Evolutionary conservation across 2,329 filamentous ascomycete species (phyloP), one percentile per base, ranked within the genome.

Genomic region (Bipolaris gigantea): DNA sequence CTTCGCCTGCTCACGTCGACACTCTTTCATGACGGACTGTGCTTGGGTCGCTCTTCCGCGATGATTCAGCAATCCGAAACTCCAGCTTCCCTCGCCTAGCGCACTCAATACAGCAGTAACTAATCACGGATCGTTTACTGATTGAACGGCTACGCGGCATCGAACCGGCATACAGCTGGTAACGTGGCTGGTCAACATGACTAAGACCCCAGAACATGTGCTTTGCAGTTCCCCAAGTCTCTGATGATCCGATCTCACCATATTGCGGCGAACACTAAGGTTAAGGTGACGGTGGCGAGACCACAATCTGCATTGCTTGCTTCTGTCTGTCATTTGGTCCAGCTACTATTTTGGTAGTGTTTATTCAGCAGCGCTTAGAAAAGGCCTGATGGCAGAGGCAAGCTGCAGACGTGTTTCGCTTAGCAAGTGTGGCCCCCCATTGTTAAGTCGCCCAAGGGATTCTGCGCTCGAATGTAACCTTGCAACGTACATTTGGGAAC

Each of bases 301-400:
- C 53, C 25, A 43, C 48, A 50, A 33, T 27, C 53, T 54, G 56
- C 42, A 42, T 54, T 55, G 53, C 56, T 64, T 61, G 57, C 59
- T 43, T 57, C 55, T 50, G 55, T 56, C 43, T 36, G 40, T 18
- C 16, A 30, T 55, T 53, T 33, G 42, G 35, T 50, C 36, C 27
- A 42, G 53, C 58, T 63, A 42, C 65, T 70, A 70, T 69, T 69
- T 53, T 62, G 62, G 57, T 63, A 53, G 15, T 41, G 45, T 52
- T 70, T 63, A 69, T 63, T 71, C 65, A 71, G 66, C 68, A 43
- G 3, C 38, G 46, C 55, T 53, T 58, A 62, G 48, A 56, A 60
- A 66, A 63, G 66, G 52, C 48, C 19, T 35, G 19, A 42, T 50
- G 52, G 56, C 57, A 50, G 51, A 45, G 27, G 50, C 27, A 62